Percentiles rank a stretch among this genome's conserved stretches.
Evolutionary conservation across 352 stramenopile genomes (phyloP).

Genomic region (Phytophthora vignae): DNA sequence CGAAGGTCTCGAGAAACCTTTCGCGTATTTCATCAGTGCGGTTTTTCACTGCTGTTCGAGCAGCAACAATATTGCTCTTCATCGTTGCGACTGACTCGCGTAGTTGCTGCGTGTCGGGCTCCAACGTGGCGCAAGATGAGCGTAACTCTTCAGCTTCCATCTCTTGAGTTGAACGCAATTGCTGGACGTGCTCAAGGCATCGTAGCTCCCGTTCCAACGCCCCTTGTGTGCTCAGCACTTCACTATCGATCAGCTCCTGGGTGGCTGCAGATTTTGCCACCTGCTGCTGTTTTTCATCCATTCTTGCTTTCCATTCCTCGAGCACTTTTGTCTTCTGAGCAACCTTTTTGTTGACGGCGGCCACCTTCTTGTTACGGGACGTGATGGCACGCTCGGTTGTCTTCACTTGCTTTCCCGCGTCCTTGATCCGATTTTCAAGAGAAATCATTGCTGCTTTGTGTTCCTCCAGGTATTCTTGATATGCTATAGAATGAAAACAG

Average conservation of each 20-base stretch:
- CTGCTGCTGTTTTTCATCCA: slow-evolving; percentile 25
- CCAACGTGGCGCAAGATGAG: slow-evolving; percentile 28
- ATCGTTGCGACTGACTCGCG: slow-evolving; percentile 9
- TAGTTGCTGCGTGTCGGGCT: slow-evolving; percentile 27
- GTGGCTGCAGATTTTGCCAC: slow-evolving; percentile 27
- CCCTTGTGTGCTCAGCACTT: slow-evolving; percentile 22
- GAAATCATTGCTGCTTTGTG: slow-evolving; percentile 28
- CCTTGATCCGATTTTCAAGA: slow-evolving; percentile 35
- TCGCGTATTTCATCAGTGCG: slow-evolving; percentile 42
- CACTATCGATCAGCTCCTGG: slow-evolving; percentile 31
- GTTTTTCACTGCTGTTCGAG: slow-evolving; percentile 44
- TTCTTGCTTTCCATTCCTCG: slow-evolving; percentile 28
- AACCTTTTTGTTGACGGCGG: slow-evolving; percentile 32
- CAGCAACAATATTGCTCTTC: slow-evolving; percentile 16
- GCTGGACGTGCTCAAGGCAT: slow-evolving; percentile 11
- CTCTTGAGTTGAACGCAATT: slow-evolving; percentile 16
- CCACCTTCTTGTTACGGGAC: slow-evolving; percentile 32
- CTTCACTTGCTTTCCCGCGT: slow-evolving; percentile 33
- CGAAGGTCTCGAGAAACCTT: slow-evolving; percentile 42
- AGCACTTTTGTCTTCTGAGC: slow-evolving; percentile 29
- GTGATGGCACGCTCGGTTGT: slow-evolving; percentile 30
- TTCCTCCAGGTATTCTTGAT: slow-evolving; percentile 6
- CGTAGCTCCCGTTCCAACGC: slow-evolving; percentile 20
- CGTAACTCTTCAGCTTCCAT: slow-evolving; percentile 32
- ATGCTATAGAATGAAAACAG: background rate